Evolutionary conservation across 108 stramenopile species (phyloP).

Genomic region (Skeletonema menzelii): DNA sequence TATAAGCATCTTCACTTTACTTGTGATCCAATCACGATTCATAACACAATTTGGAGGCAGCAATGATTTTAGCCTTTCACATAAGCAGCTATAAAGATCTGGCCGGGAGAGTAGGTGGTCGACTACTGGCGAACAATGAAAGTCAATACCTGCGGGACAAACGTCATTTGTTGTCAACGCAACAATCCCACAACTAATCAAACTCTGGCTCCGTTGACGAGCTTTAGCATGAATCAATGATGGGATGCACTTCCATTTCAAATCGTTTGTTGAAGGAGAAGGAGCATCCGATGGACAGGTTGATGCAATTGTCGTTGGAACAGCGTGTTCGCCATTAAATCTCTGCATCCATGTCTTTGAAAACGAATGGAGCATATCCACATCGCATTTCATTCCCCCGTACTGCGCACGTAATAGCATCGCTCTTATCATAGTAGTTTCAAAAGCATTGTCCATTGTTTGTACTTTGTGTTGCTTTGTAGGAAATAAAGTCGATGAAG

Average conservation of each 20-base stretch:
- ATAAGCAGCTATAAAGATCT: slow-evolving; percentile 3
- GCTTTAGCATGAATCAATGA: slow-evolving; percentile 34
- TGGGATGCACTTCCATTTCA: slow-evolving; percentile 54
- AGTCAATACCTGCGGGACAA: slow-evolving; percentile 73
- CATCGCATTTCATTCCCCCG: slow-evolving; percentile 84
- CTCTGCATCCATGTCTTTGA: slow-evolving; percentile 58
- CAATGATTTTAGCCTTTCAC: slow-evolving; percentile 16
- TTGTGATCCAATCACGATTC: slow-evolving; percentile 32
- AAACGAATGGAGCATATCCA: slow-evolving; percentile 64
- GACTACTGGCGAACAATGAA: slow-evolving; percentile 82
- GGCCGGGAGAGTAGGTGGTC: slow-evolving; percentile 43
- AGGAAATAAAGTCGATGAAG: slow-evolving; percentile 33
- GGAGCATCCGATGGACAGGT: background rate
- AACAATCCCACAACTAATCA: slow-evolving; percentile 34
- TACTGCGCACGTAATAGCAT: slow-evolving; percentile 74
- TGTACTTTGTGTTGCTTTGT: background rate
- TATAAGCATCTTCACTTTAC: slow-evolving; percentile 61
- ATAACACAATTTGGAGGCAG: slow-evolving; percentile 2
- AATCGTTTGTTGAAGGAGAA: background rate
- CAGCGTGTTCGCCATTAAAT: slow-evolving; percentile 30
- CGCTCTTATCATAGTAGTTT: slow-evolving; percentile 52
- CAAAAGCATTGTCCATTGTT: slow-evolving; percentile 4
- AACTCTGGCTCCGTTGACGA: slow-evolving; percentile 20
- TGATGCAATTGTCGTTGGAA: background rate
- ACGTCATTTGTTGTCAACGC: slow-evolving; percentile 52